Evolutionary conservation across 176 grass and related monocot species (phyloP).

Genomic region (Coix lacrymajobi): DNA sequence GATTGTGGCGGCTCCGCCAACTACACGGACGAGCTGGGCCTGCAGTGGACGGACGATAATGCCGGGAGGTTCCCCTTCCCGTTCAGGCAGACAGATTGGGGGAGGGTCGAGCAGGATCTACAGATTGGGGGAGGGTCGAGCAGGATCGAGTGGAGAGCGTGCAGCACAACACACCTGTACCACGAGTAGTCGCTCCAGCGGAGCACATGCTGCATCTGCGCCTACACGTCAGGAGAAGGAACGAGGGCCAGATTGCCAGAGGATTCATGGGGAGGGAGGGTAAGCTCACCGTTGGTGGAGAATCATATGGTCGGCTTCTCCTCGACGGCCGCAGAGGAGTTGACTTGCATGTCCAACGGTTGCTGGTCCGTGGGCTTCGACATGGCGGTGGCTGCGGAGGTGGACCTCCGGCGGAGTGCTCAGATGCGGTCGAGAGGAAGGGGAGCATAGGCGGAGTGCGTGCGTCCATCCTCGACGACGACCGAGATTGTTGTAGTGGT

Average conservation of each 20-base stretch:
- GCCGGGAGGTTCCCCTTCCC: too few relatives aligned
- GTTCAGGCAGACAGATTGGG: too few relatives aligned
- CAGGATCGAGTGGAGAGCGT: background rate
- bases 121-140: background rate
- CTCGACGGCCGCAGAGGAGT: conserved; percentile 39
- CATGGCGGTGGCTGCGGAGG: conserved; percentile 11
- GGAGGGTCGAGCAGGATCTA: background rate
- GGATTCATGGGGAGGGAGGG: too few relatives aligned
- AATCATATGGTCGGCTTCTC: too few relatives aligned
- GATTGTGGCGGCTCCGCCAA: conserved; percentile 51
- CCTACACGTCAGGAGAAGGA: too few relatives aligned
- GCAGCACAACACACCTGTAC: conserved; percentile 45
- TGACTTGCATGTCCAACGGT: conserved; percentile 62
- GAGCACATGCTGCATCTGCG: too few relatives aligned
- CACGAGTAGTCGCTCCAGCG: conserved; percentile 79
- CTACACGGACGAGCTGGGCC: conserved; percentile 61
- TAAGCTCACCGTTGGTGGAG: too few relatives aligned
- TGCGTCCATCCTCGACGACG: too few relatives aligned
- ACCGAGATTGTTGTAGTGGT: too few relatives aligned
- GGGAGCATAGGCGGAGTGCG: too few relatives aligned
- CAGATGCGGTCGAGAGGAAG: too few relatives aligned
- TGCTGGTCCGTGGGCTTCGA: conserved; percentile 30
- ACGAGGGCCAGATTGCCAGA: too few relatives aligned
- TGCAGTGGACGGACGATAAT: conserved; percentile 62
- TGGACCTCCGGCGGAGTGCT: background rate